These are phyloP conservation scores for Daldinia bambusicola DNA, from an alignment of 495 filamentous ascomycete genomes.

Conservation along the genomic window DNA sequence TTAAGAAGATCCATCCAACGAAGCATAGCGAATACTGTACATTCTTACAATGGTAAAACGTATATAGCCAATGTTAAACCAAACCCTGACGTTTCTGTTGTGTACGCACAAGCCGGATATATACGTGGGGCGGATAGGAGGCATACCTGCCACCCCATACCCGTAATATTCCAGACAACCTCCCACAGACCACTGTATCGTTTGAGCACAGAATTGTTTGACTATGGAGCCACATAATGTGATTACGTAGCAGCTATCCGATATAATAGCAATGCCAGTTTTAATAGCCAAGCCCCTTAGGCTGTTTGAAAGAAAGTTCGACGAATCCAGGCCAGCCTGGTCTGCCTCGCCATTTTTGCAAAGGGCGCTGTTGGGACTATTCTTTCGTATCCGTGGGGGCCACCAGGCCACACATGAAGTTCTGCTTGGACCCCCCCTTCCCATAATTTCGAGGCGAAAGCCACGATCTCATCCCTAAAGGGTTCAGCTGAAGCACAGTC, in stretches of 20 bases:
- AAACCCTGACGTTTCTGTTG: not conserved
- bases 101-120: constrained; percentile 15
- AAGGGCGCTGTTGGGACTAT: constrained; percentile 47
- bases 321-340: constrained; percentile 49
- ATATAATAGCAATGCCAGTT: constrained; percentile 10
- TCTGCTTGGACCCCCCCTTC: constrained; percentile 49
- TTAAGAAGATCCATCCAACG: constrained; percentile 19
- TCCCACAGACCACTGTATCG: constrained; percentile 24
- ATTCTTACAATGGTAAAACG: constrained; percentile 12
- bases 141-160: constrained; percentile 9
- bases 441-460: constrained; percentile 51
- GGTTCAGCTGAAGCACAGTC: constrained; percentile 51
- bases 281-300: constrained; percentile 34
- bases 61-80: constrained; percentile 12
- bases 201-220: constrained; percentile 34
- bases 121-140: constrained; percentile 6
- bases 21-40: constrained; percentile 14
- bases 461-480: constrained; percentile 52
- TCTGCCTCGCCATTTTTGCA: constrained; percentile 45
- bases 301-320: constrained; percentile 40
- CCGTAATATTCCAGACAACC: constrained; percentile 21
- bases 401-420: constrained; percentile 53
- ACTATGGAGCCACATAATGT: constrained; percentile 33
- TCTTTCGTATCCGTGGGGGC: constrained; percentile 49
- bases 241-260: constrained; percentile 23